phyloP scores from a whole-genome alignment of 177 flowering plant genomes.

The Vitis hybrid region DNA sequence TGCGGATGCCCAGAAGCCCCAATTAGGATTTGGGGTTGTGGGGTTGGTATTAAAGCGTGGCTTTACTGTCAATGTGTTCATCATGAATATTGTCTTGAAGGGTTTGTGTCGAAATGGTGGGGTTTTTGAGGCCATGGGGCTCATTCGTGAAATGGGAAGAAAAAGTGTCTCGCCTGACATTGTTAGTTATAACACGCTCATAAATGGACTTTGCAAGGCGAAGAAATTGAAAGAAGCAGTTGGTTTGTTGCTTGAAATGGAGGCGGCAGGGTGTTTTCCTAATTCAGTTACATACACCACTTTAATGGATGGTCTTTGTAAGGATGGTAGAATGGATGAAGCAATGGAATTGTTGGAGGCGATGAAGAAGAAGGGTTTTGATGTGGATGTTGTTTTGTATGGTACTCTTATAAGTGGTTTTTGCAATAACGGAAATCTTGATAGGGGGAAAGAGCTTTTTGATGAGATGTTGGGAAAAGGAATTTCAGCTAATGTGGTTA shows the following conservation, averaged over 20 bases:
- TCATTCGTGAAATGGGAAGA: constrained; percentile 35
- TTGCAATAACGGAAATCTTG: constrained; percentile 41
- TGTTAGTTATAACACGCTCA: constrained; percentile 52
- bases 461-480: constrained; percentile 54
- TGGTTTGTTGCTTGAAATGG: constrained; percentile 44
- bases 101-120: constrained; percentile 45
- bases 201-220: constrained; percentile 60
- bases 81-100: constrained; percentile 53
- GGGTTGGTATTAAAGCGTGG: constrained; percentile 66
- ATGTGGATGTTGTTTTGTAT: constrained; percentile 45
- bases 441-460: constrained; percentile 41
- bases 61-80: constrained; percentile 27
- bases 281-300: constrained; percentile 42
- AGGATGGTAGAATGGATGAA: constrained; percentile 47
- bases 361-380: constrained; percentile 50
- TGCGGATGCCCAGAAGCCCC: constrained; percentile 27
- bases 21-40: constrained; percentile 50
- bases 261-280: constrained; percentile 33
- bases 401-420: constrained; percentile 50
- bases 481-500: constrained; percentile 46
- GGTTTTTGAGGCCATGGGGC: constrained; percentile 35
- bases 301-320: constrained; percentile 58
- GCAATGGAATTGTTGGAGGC: constrained; percentile 49
- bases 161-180: constrained; percentile 36
- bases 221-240: constrained; percentile 51